Evolutionary conservation across 306 rosid genomes (phyloP).

Genomic region (Vigna trinervia): DNA sequence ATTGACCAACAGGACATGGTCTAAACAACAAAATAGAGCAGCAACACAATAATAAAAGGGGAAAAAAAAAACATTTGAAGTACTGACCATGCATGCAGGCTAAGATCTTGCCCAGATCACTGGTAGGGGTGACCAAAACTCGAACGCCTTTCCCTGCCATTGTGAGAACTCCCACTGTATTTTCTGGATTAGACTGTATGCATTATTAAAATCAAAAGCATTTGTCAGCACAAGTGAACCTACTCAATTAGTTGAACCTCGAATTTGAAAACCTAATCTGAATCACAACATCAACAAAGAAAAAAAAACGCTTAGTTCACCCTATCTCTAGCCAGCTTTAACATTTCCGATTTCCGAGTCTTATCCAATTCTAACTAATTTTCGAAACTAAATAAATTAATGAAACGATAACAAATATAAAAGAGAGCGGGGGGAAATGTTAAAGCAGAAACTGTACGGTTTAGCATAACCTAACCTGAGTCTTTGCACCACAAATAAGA

Average conservation of each 20-base stretch:
- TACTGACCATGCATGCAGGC: conserved; percentile 94
- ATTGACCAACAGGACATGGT: not conserved
- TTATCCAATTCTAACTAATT: conserved; percentile 1
- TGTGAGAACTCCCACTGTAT: conserved; percentile 93
- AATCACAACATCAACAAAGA: conserved; percentile 1
- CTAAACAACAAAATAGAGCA: conserved; percentile 19
- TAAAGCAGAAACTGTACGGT: not conserved
- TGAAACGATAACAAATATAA: not conserved
- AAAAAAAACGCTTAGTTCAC: conserved; percentile 20
- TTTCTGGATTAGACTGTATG: conserved; percentile 95
- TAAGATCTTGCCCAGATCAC: conserved; percentile 93
- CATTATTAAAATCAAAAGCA: conserved; percentile 30
- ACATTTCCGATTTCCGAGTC: not conserved
- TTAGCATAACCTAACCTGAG: conserved; percentile 65
- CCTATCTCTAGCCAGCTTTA: conserved; percentile 25
- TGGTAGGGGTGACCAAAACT: conserved; percentile 92
- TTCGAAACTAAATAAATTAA: not conserved
- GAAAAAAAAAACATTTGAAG: not conserved
- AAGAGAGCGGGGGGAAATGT: not conserved
- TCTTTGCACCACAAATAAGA: conserved; percentile 96
- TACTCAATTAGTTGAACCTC: not conserved
- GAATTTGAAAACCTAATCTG: conserved; percentile 10
- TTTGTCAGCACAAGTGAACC: conserved; percentile 31
- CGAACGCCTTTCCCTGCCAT: conserved; percentile 98
- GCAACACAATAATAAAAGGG: not conserved